These are phyloP conservation scores for Madurella mycetomatis DNA, from an alignment of 2,329 filamentous ascomycete genomes.

Conservation along the genomic window DNA sequence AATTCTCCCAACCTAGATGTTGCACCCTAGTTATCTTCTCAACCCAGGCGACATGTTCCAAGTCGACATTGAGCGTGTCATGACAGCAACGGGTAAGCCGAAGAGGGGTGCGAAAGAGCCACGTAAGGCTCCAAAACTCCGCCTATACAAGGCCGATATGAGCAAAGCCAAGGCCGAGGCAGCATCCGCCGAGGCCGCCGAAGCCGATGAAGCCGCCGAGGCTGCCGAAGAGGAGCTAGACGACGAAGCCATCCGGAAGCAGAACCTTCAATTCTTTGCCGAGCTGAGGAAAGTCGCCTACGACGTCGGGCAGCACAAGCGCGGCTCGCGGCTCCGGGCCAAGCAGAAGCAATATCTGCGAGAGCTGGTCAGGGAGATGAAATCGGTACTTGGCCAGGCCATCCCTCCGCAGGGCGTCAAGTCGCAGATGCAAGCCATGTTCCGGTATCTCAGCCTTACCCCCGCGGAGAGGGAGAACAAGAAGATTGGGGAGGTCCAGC, in stretches of 20 bases:
- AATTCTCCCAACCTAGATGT: conserved; percentile 58
- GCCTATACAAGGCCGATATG: conserved; percentile 16
- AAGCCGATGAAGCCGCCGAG: conserved; percentile 22
- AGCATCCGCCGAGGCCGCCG: conserved; percentile 18
- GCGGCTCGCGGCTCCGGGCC: conserved; percentile 47
- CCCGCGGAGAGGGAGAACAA: conserved; percentile 37
- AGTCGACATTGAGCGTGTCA: conserved; percentile 81
- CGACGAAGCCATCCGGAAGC: conserved; percentile 32
- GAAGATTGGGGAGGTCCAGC: conserved; percentile 19
- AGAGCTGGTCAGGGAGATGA: conserved; percentile 62
- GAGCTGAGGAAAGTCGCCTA: conserved; percentile 45
- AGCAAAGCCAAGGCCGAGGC: conserved; percentile 21
- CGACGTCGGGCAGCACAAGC: conserved; percentile 18
- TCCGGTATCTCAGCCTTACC: conserved; percentile 34
- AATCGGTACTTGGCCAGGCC: conserved; percentile 47
- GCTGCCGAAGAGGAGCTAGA: conserved; percentile 26
- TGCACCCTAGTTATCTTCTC: conserved; percentile 83
- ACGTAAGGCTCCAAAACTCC: conserved; percentile 11
- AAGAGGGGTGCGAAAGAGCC: conserved; percentile 26
- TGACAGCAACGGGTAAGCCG: conserved; percentile 82
- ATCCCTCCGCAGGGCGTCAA: conserved; percentile 40
- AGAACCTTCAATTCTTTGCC: conserved; percentile 41
- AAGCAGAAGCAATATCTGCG: conserved; percentile 74
- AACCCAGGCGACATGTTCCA: conserved; percentile 99
- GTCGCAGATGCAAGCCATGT: conserved; percentile 41